Evolutionary conservation across 441 rosid genomes (phyloP).

Genomic region (Viola pubescens): DNA sequence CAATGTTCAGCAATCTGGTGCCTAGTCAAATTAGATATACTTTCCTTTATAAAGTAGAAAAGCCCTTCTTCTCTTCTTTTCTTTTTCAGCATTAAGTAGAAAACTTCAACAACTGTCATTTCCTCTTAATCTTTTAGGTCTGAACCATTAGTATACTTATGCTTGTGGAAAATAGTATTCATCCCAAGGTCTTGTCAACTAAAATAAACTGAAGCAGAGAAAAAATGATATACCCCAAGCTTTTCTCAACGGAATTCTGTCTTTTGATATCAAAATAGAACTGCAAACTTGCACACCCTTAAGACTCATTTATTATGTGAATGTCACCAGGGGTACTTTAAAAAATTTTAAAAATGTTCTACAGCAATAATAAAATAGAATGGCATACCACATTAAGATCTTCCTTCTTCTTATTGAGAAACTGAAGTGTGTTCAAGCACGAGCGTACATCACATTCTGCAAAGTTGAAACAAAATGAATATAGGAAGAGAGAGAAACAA

Average conservation of each 20-base stretch:
- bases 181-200: not conserved
- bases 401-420: conserved; percentile 88
- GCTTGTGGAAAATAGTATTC: not conserved
- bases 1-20: no score
- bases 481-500: not conserved
- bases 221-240: not conserved
- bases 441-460: conserved; percentile 96
- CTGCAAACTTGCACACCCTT: not conserved
- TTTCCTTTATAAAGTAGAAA: not conserved
- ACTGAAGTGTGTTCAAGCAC: conserved; percentile 95
- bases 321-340: not conserved
- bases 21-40: no score
- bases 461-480: conserved; percentile 21
- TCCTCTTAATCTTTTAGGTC: no score
- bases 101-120: not conserved
- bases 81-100: no score
- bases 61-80: no score
- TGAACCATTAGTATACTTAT: not conserved
- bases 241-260: not conserved
- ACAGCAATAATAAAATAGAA: not conserved
- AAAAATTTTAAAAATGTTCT: conserved; percentile 1
- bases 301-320: not conserved
- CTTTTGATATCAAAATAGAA: conserved; percentile 1
- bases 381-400: conserved; percentile 69
- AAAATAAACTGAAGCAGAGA: not conserved